Conservation (phyloP, 1,139 yeast species). For the Yamadazyma blattariae region DNA sequence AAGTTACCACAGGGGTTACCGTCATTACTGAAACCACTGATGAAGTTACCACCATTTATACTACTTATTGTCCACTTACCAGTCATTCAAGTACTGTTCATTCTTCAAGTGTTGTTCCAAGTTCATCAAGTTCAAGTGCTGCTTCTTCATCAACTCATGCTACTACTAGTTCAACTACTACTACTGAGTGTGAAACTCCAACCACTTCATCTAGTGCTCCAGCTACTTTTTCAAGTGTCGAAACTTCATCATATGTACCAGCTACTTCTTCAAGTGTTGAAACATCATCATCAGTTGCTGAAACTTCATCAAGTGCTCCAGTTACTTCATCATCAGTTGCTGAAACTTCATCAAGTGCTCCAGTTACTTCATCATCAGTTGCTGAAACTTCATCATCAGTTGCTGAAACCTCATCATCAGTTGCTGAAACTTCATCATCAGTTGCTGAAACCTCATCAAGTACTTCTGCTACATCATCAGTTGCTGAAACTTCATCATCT, state of each 20-base stretch:
- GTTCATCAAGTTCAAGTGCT: slow-evolving; percentile 8
- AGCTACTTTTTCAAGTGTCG: neutral
- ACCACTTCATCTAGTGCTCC: neutral
- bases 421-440: slow-evolving; percentile 16
- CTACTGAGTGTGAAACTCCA: slow-evolving; percentile 1
- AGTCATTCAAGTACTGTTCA: neutral
- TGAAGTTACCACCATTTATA: slow-evolving; percentile 18
- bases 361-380: neutral
- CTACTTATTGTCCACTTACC: slow-evolving; percentile 29
- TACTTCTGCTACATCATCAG: neutral
- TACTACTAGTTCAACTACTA: neutral
- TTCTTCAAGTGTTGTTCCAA: slow-evolving; percentile 1
- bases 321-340: slow-evolving; percentile 6
- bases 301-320: slow-evolving; percentile 13
- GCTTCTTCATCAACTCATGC: slow-evolving; percentile 13
- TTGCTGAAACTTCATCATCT: slow-evolving; percentile 7
- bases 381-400: slow-evolving; percentile 1
- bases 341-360: slow-evolving; percentile 8
- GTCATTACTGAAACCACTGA: slow-evolving; percentile 14
- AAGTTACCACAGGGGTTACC: slow-evolving; percentile 28
- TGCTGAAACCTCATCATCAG: slow-evolving; percentile 12
- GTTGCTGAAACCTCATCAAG: slow-evolving; percentile 22
- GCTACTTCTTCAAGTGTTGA: slow-evolving; percentile 6
- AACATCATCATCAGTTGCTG: slow-evolving; percentile 8
- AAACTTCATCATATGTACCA: slow-evolving; percentile 1